Evolutionary conservation across 148 eudicot genomes (phyloP), one percentile per base, ranked within the genome.

Genomic region (Silene conica): DNA sequence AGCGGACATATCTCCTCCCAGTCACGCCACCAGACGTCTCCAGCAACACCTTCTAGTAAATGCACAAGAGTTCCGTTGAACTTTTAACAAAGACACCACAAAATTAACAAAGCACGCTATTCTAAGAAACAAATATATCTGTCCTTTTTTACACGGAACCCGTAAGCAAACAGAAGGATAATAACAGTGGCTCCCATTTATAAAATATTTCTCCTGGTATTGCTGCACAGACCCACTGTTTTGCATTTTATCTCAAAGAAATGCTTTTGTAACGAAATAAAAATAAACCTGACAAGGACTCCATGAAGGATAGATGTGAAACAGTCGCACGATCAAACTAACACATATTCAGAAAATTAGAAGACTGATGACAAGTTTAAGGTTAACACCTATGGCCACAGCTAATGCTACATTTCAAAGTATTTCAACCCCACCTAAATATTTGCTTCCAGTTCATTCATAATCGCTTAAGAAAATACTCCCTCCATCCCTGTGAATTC

Each of bases 341-440:
- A 18, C 55, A 50, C 55, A 15, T 50, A 50, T 50, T 15, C 14
- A 50, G 14, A 50, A 15, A 50, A 4, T 50, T 50, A 50, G 55
- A 50, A 50, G 18, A 50, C 55, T 50, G 55, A 50, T 50, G 55
- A 50, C 14, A 50, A 50, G 55, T 50, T 50, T 18, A 50, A 59
- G 13, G 63, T 21, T 59, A 19, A 59, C 65, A 66, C 25, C 48
- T 63, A 61, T 2, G 12, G 62, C 62, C 70, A 74, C 70, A 50
- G 50, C 46, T 46, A 43, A n/a, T 50, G 54, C 34, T 28, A 6
- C 20, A 48, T 9, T 38, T n/a, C 34, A 61, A 61, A 11, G 16
- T 61, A 61, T 3, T 60, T 8, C 14, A 1, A 23, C 13, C 65
- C 25, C 18, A 25, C 22, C 31, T 26, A 61, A 3, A 61, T 9